Conservation (phyloP, 2,329 filamentous ascomycete genomes). For the Aspergillus japonicus region DNA sequence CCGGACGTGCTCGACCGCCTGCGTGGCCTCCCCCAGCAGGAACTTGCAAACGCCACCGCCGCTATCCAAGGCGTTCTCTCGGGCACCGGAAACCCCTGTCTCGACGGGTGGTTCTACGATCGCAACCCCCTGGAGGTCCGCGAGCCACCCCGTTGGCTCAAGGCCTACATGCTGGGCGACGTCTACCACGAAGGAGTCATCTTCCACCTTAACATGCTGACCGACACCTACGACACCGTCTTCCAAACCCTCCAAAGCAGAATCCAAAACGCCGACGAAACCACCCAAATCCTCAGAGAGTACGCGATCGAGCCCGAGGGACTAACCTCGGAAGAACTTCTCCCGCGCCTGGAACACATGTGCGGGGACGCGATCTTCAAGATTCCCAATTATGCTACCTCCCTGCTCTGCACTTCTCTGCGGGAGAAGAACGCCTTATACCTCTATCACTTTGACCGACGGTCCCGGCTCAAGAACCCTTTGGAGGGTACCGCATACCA, state of each 20-base stretch:
- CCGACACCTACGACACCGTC: constrained; percentile 18
- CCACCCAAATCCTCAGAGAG: constrained; percentile 19
- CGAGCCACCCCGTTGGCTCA: constrained; percentile 22
- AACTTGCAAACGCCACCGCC: constrained; percentile 25
- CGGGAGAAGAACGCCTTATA: constrained; percentile 5
- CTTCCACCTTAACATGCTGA: constrained; percentile 25
- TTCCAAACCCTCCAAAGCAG: constrained; percentile 10
- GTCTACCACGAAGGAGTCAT: constrained; percentile 29
- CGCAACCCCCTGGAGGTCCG: constrained; percentile 15
- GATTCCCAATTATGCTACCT: constrained; percentile 23
- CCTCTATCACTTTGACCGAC: constrained; percentile 29
- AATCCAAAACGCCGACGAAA: constrained; percentile 13
- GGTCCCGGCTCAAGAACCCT: constrained; percentile 22
- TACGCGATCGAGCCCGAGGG: constrained; percentile 19
- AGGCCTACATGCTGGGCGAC: constrained; percentile 26
- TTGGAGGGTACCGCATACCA: constrained; percentile 29
- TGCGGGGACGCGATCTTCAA: constrained; percentile 28
- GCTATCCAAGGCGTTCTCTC: constrained; percentile 23
- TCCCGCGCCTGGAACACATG: constrained; percentile 25
- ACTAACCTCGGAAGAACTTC: constrained; percentile 11
- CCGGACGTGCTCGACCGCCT: constrained; percentile 19
- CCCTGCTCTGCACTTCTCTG: constrained; percentile 1
- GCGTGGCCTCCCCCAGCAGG: constrained; percentile 23
- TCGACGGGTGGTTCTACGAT: constrained; percentile 28
- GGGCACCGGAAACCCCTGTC: constrained; percentile 27